Conservation (phyloP, 768 basidiomycete genomes). For the Mycena rebaudengoi region DNA sequence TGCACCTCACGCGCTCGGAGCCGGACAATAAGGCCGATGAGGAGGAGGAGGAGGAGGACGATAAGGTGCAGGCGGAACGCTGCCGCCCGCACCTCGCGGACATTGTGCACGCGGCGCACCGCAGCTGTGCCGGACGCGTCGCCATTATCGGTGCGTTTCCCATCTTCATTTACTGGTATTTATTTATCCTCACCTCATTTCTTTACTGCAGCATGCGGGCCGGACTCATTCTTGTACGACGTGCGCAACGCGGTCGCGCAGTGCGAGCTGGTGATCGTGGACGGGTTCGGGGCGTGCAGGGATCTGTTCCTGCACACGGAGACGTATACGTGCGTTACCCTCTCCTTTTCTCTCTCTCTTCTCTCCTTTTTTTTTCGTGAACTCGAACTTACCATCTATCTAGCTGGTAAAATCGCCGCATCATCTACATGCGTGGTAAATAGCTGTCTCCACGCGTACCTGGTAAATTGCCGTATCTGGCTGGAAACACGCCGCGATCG, state of each 20-base stretch:
- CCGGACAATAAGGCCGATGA: constrained; percentile 15
- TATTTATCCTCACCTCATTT: background rate
- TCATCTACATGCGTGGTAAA: no score
- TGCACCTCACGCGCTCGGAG: constrained; percentile 17
- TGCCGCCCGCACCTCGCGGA: constrained; percentile 30
- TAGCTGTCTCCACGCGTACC: no score
- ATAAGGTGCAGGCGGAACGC: background rate
- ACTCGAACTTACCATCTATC: background rate
- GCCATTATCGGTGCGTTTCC: constrained; percentile 35
- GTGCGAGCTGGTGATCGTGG: constrained; percentile 37
- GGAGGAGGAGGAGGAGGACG: constrained; percentile 17
- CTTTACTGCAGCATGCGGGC: constrained; percentile 38
- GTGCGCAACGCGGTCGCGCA: constrained; percentile 42
- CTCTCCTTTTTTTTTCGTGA: background rate
- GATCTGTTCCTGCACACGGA: constrained; percentile 43
- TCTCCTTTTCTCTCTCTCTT: no score
- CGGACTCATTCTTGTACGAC: constrained; percentile 38
- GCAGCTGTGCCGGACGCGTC: constrained; percentile 29
- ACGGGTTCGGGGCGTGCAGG: constrained; percentile 34
- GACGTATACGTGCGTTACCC: constrained; percentile 35
- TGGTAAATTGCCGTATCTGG: no score
- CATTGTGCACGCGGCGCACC: constrained; percentile 28
- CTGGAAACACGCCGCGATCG: no score
- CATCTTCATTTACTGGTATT: background rate
- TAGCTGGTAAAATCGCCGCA: background rate